These are phyloP conservation scores for Mycena latifolia DNA, from an alignment of 768 basidiomycete genomes.

Conservation along the genomic window DNA sequence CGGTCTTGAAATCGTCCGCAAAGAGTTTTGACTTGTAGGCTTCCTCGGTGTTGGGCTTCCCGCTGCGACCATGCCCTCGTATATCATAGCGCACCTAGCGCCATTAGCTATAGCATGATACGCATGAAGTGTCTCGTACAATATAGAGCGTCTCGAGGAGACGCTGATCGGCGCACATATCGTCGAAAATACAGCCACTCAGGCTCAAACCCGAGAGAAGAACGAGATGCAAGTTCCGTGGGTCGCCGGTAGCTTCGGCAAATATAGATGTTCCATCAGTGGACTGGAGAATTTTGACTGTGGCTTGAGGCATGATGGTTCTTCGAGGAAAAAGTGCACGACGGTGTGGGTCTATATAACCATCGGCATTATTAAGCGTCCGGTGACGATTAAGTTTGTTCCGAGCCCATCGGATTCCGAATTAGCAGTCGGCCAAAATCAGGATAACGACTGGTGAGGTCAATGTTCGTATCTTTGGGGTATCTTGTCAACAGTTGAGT, in stretches of 20 bases:
- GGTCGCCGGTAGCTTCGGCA: conserved; percentile 54
- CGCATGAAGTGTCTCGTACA: conserved; percentile 27
- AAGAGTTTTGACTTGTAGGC: conserved; percentile 44
- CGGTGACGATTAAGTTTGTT: too few relatives aligned
- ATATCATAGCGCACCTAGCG: conserved; percentile 49
- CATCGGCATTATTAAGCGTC: too few relatives aligned
- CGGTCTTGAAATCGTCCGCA: conserved; percentile 49
- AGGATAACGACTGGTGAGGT: too few relatives aligned
- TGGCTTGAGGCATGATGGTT: conserved; percentile 14
- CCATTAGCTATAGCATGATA: not conserved
- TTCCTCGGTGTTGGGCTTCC: conserved; percentile 43
- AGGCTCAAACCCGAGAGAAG: conserved; percentile 57
- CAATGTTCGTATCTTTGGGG: too few relatives aligned
- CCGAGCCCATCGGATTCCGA: too few relatives aligned
- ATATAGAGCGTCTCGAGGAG: conserved; percentile 43
- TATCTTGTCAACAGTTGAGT: too few relatives aligned
- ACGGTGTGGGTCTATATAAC: too few relatives aligned
- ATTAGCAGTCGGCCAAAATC: too few relatives aligned
- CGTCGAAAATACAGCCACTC: conserved; percentile 51
- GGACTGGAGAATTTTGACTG: conserved; percentile 21
- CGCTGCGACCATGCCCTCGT: conserved; percentile 50
- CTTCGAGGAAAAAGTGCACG: not conserved
- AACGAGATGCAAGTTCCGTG: conserved; percentile 51
- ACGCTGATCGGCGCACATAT: conserved; percentile 47
- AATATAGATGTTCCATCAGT: conserved; percentile 54